Base-by-base conservation (phyloP, 257 asterid species). In the Capsicum chinense region DNA sequence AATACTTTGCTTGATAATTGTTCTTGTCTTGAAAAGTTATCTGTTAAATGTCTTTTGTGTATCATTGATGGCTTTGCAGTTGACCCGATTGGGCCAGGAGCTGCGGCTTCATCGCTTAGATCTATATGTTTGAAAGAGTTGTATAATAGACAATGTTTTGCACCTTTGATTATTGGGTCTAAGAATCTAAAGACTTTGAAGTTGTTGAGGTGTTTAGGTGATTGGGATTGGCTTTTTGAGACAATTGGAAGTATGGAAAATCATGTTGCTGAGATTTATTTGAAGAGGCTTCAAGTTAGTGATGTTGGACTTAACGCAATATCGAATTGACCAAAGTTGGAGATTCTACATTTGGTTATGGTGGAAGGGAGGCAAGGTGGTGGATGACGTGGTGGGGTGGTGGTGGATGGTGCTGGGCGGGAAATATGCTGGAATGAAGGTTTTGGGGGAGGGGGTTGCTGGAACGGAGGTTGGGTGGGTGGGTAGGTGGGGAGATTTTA, bases 231-330 rank as follows among this genome's bases (percentile, higher is more conserved):
- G 83, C 81, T 95, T n/a, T 76, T 95, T 42, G 97, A 89, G 88
- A 83, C 86, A 7, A 81, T 92, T 58, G 87, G 94, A 0, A 63
- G 52, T n/a, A 86, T 92, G 85, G 88, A 85, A 83, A 89, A 84
- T 62, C 87, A 89, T 88, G 85, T 95, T 89, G 84, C 85, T 12
- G 98, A 95, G 91, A 86, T 95, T 86, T 96, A 92, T 85, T 71
- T 95, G 59, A 98, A 95, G 90, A 90, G 95, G 89, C 88, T 95
- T 84, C 97, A 93, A 90, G 90, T 95, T 82, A 91, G 93, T 62
- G 97, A 95, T 87, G 10, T 79, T 6, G 98, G 98, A 62, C 86
- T 95, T 79, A 85, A 47, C 16, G 97, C 95, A 1, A 76, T 95
- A 47, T 87, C 98, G 0, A 92, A 87, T 76, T 93, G 90, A 73